Percentiles rank a stretch among this genome's conserved stretches.
Evolutionary conservation across 192 early-diverging fungal genomes (phyloP).

Genomic region (Gamsiella multidivaricata): DNA sequence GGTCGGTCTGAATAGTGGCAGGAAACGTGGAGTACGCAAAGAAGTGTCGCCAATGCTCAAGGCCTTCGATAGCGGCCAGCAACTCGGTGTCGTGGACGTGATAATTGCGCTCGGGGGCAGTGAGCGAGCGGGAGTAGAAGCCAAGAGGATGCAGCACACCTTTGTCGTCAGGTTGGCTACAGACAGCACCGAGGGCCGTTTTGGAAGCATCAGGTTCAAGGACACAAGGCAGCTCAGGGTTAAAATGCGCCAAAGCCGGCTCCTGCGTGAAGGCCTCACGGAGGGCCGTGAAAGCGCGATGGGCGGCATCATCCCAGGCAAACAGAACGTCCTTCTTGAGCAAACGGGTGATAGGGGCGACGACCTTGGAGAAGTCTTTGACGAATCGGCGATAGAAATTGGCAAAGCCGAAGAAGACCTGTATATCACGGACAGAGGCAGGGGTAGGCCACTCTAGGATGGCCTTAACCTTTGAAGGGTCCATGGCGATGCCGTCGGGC

Average conservation of each 20-base stretch:
- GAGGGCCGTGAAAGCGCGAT: constrained; percentile 36
- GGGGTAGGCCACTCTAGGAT: constrained; percentile 39
- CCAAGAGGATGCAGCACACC: constrained; percentile 20
- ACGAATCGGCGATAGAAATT: constrained; percentile 51
- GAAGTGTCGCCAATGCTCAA: constrained; percentile 8
- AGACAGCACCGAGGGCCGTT: constrained; percentile 19
- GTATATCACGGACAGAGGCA: constrained; percentile 14
- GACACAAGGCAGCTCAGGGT: constrained; percentile 2
- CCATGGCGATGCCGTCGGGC: constrained; percentile 23
- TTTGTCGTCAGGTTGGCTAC: constrained; percentile 22
- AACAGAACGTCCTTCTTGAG: constrained; percentile 33
- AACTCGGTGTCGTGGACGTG: constrained; percentile 34
- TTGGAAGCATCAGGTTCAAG: constrained; percentile 6
- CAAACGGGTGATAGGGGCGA: constrained; percentile 18
- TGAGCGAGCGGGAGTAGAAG: constrained; percentile 28
- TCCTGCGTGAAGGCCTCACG: constrained; percentile 10
- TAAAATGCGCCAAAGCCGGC: constrained; percentile 29
- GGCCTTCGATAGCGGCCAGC: constrained; percentile 13
- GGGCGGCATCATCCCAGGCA: constrained; percentile 4
- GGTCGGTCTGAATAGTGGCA: background rate
- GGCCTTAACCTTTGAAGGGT: constrained; percentile 23
- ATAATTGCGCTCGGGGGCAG: constrained; percentile 26
- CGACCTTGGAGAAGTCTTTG: constrained; percentile 18
- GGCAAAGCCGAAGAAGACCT: constrained; percentile 34
- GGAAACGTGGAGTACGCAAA: background rate